Percentiles rank a stretch among this genome's conserved stretches.
phyloP scores from a whole-genome alignment of 2,329 filamentous ascomycete species.

The Xylaria sp. region DNA sequence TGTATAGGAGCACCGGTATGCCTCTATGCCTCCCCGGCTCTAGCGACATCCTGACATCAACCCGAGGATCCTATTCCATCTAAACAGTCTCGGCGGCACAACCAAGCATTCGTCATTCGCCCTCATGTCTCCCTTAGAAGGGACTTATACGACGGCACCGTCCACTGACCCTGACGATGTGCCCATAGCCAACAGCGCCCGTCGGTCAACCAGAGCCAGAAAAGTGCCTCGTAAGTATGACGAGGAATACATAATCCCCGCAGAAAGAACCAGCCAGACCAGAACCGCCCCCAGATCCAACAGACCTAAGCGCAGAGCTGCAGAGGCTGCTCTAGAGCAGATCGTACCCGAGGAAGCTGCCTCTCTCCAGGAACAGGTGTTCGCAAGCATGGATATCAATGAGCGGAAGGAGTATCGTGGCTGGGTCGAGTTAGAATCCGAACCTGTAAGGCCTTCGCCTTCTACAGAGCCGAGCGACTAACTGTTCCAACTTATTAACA shows the following conservation, averaged over 20 bases:
- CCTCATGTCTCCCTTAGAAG: constrained; percentile 5
- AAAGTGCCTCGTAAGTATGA: constrained; percentile 33
- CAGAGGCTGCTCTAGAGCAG: constrained; percentile 41
- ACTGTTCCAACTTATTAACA: constrained; percentile 14
- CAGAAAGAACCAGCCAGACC: constrained; percentile 25
- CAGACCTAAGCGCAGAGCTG: constrained; percentile 53
- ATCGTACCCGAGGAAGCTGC: constrained; percentile 43
- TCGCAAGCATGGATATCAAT: constrained; percentile 54
- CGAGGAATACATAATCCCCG: constrained; percentile 28
- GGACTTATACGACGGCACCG: background rate
- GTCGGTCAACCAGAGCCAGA: constrained; percentile 33
- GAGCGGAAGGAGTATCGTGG: constrained; percentile 70
- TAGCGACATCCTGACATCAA: background rate
- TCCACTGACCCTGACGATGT: constrained; percentile 13
- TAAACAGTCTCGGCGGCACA: background rate
- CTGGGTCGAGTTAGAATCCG: constrained; percentile 87
- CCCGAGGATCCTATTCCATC: background rate
- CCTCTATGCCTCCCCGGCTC: background rate
- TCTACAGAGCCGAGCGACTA: background rate
- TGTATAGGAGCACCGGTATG: background rate
- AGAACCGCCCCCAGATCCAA: constrained; percentile 22
- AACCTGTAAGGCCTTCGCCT: constrained; percentile 66
- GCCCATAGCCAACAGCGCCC: constrained; percentile 2
- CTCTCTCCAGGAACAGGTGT: constrained; percentile 49
- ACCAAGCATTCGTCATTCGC: background rate